Base-by-base conservation (phyloP, 495 filamentous ascomycete genomes). In the Aspergillus cavernicola region DNA sequence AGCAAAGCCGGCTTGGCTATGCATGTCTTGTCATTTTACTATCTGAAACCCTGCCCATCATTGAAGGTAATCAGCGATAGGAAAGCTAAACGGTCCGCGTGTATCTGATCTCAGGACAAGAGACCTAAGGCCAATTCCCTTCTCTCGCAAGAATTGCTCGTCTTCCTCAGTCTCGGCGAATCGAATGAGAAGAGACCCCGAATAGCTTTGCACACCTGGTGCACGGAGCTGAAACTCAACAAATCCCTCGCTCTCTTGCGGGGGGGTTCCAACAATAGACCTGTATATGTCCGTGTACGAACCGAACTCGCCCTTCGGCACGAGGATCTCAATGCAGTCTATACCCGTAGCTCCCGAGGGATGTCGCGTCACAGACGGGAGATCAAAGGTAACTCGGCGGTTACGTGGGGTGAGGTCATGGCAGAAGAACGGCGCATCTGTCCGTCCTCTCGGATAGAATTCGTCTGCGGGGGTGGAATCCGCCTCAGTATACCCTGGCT, bases 341-440 rank as follows among this genome's bases (percentile, higher is more conserved):
- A 56, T 56, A 4, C 53, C 53, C 4, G 46, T 56, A 2, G 53
- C 46, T 2, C 53, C 46, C 4, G 46, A 56, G 9, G 53, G 53
- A 39, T 56, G 53, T 4, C 31, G 11, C n/a, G 47, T 50, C 16
- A 45, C 39, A 12, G 45, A 44, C 4, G 38, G 39, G 4, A 44
- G 15, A 26, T 50, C 35, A 26, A 24, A 50, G n/a, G 46, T 29
- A 10, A 56, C 53, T 24, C 53, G 53, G 12, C 24, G 39, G 11
- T 7, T 29, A 4, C 53, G 38, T n/a, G 39, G 38, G 18, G 53
- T 56, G 16, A 56, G 9, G 18, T 56, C 53, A 38, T 56, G 53
- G 31, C 53, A 56, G 46, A 56, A 56, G 22, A 56, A 56, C 6
- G 53, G 53, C 3, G 46, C 53, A 39, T 56, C 53, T 8, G 39